phyloP scores from a whole-genome alignment of 805 yeast genomes.

The Kuraishia hungarica region DNA sequence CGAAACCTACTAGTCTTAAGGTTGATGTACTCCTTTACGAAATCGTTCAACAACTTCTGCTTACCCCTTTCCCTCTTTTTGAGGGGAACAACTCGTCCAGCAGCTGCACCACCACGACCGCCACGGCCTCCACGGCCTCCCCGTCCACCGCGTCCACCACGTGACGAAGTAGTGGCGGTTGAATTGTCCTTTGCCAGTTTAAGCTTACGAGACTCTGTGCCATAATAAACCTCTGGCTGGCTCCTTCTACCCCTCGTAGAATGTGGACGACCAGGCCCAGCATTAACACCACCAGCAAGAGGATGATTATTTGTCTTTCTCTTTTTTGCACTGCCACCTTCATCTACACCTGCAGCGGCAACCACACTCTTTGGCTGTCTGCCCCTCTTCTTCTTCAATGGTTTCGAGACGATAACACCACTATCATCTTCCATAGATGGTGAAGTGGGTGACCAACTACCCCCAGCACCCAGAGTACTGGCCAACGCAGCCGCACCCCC shows the following conservation, averaged over 20 bases:
- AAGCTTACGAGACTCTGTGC: not conserved
- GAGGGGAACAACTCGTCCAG: not conserved
- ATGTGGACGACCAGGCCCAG: not conserved
- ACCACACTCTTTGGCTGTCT: not conserved
- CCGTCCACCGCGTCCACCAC: not conserved
- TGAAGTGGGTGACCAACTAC: not conserved
- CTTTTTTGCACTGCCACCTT: not conserved
- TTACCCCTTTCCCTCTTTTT: constrained; percentile 10
- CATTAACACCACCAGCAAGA: not conserved
- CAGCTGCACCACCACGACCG: not conserved
- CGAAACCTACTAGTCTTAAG: constrained; percentile 12
- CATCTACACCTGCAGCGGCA: not conserved
- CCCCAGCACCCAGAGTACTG: not conserved
- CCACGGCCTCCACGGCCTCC: not conserved
- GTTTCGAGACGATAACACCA: not conserved
- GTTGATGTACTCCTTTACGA: constrained; percentile 16
- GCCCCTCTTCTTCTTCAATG: not conserved
- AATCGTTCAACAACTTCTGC: constrained; percentile 16
- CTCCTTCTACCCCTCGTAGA: not conserved
- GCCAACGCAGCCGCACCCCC: not conserved
- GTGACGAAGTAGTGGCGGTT: not conserved
- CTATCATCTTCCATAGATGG: not conserved
- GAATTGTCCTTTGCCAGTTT: not conserved
- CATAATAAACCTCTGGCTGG: not conserved
- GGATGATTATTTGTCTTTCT: not conserved